Evolutionary conservation across 2,329 filamentous ascomycete species (phyloP).

Genomic region (Amauroascus verrucosus): DNA sequence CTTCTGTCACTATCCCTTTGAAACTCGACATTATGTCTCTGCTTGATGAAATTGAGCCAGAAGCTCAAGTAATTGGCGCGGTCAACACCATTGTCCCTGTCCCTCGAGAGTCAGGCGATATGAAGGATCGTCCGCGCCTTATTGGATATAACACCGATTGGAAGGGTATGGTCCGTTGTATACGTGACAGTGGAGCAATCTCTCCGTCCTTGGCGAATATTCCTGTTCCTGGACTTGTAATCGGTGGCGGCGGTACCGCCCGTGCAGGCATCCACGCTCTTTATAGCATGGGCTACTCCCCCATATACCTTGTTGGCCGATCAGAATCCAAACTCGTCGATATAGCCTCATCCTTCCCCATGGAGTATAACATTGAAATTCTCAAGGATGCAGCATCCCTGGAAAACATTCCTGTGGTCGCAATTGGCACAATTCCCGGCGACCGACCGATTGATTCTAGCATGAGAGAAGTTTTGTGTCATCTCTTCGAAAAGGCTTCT

Average conservation of each 20-base stretch:
- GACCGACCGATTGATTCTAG: slow-evolving; percentile 67
- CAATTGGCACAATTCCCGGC: slow-evolving; percentile 84
- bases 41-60: slow-evolving; percentile 67
- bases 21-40: slow-evolving; percentile 79
- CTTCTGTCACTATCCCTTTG: slow-evolving; percentile 88
- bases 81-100: slow-evolving; percentile 83
- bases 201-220: slow-evolving; percentile 36
- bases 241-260: slow-evolving; percentile 86
- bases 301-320: slow-evolving; percentile 79
- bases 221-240: slow-evolving; percentile 57
- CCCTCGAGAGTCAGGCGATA: slow-evolving; percentile 26
- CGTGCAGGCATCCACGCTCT: slow-evolving; percentile 85
- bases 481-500: slow-evolving; percentile 30
- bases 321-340: slow-evolving; percentile 56
- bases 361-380: slow-evolving; percentile 58
- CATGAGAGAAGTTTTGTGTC: slow-evolving; percentile 55
- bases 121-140: slow-evolving; percentile 43
- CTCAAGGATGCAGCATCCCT: slow-evolving; percentile 48
- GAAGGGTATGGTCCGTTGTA: slow-evolving; percentile 75
- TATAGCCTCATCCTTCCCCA: slow-evolving; percentile 63
- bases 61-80: slow-evolving; percentile 75
- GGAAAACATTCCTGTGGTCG: slow-evolving; percentile 52
- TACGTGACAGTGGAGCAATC: slow-evolving; percentile 59
- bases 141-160: slow-evolving; percentile 93
- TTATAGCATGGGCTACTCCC: slow-evolving; percentile 68